Conservation (phyloP, 257 asterid species). For the Capsicum rhomboideum region DNA sequence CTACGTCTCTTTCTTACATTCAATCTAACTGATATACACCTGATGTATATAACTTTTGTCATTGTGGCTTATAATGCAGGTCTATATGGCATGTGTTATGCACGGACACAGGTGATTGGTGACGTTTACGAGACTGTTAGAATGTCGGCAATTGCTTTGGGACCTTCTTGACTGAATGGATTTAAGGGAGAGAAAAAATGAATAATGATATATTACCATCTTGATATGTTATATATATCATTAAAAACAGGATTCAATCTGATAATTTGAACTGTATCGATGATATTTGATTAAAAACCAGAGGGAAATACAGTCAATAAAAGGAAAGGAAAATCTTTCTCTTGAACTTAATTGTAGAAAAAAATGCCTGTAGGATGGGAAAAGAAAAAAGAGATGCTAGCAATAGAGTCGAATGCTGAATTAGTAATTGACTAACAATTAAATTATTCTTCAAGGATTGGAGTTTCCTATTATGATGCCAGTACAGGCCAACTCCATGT, state of each 20-base stretch:
- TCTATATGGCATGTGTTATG: slow-evolving; percentile 88
- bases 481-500: slow-evolving; percentile 66
- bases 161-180: slow-evolving; percentile 4
- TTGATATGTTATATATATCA: slow-evolving; percentile 7
- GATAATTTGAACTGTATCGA: not conserved
- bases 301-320: not conserved
- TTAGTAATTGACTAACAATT: not conserved
- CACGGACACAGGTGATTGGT: slow-evolving; percentile 64
- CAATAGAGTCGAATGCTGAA: not conserved
- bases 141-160: not conserved
- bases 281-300: not conserved
- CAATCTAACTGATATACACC: not conserved
- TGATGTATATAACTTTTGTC: not conserved
- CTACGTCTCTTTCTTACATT: not conserved
- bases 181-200: not conserved
- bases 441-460: slow-evolving; percentile 48
- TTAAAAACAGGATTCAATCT: not conserved
- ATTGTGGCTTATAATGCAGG: slow-evolving; percentile 39
- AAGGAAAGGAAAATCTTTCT: not conserved
- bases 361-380: not conserved
- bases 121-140: not conserved
- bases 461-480: slow-evolving; percentile 83
- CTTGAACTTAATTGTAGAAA: not conserved
- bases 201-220: not conserved
- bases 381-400: not conserved